These are phyloP conservation scores for Penicillium simplicissimum DNA, from an alignment of 495 filamentous ascomycete species.

Conservation along the genomic window DNA sequence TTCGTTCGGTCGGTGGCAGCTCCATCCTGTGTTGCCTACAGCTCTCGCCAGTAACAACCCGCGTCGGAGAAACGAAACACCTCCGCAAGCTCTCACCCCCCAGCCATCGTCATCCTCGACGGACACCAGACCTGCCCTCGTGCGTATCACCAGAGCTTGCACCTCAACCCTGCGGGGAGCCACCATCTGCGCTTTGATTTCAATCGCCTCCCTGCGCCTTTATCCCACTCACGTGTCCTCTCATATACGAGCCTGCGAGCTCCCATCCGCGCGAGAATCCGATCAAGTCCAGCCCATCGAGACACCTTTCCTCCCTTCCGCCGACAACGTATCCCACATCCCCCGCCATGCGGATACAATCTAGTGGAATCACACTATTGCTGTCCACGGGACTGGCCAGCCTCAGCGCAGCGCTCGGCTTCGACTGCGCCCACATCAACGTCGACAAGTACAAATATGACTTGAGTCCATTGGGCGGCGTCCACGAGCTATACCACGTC, in stretches of 20 bases:
- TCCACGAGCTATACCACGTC: constrained; percentile 68
- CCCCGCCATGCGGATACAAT: constrained; percentile 45
- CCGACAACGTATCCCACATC: background rate
- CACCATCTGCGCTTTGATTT: background rate
- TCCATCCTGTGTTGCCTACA: background rate
- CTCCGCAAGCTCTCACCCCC: constrained; percentile 19
- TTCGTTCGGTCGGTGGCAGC: background rate
- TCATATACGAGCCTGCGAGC: background rate
- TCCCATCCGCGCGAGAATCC: constrained; percentile 9
- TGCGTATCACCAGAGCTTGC: constrained; percentile 4
- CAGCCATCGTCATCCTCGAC: constrained; percentile 23
- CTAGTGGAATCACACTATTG: constrained; percentile 40
- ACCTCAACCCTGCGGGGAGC: background rate
- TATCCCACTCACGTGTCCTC: background rate
- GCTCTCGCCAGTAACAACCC: constrained; percentile 6
- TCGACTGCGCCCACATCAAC: constrained; percentile 65
- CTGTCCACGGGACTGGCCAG: constrained; percentile 48
- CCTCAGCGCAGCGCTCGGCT: constrained; percentile 45
- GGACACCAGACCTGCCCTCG: background rate
- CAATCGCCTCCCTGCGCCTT: background rate
- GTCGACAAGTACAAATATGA: constrained; percentile 62
- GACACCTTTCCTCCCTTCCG: constrained; percentile 4
- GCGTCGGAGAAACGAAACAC: constrained; percentile 33
- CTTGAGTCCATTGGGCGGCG: constrained; percentile 65
- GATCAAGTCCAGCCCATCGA: background rate